phyloP scores from a whole-genome alignment of 2,329 filamentous ascomycete species.

The Colletotrichum coccodes region DNA sequence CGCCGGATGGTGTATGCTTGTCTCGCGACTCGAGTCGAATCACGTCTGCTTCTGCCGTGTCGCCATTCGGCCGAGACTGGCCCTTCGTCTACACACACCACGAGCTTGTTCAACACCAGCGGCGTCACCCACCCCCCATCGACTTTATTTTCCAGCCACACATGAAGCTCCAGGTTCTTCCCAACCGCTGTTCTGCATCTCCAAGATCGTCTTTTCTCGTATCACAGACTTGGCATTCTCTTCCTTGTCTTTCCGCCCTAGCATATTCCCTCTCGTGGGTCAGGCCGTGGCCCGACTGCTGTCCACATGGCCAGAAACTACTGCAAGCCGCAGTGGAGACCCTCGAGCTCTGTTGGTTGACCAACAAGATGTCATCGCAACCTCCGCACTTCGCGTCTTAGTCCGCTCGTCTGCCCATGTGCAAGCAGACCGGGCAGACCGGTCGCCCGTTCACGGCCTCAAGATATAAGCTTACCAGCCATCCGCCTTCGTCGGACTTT shows the following conservation, averaged over 20 bases:
- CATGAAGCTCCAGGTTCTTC: background rate
- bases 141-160: conserved; percentile 5
- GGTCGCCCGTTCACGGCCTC: background rate
- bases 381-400: conserved; percentile 7
- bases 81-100: conserved; percentile 14
- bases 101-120: background rate
- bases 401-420: background rate
- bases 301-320: conserved; percentile 25
- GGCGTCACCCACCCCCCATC: background rate
- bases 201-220: conserved; percentile 28
- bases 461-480: conserved; percentile 33
- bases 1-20: conserved; percentile 10
- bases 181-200: conserved; percentile 13
- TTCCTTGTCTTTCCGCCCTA: conserved; percentile 3
- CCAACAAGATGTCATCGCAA: conserved; percentile 29
- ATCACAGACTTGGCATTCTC: conserved; percentile 32
- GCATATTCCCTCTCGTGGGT: background rate
- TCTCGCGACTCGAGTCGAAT: background rate
- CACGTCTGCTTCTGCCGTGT: background rate
- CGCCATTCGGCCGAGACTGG: conserved; percentile 11
- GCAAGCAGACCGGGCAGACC: background rate
- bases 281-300: conserved; percentile 4
- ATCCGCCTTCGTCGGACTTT: conserved; percentile 12
- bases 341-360: conserved; percentile 15
- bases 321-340: conserved; percentile 32